A percentile compares a stretch with the other conserved stretches of the same genome.
These are phyloP conservation scores for Lactifluus hygrophoroides DNA, from an alignment of 768 basidiomycete species.

Conservation along the genomic window DNA sequence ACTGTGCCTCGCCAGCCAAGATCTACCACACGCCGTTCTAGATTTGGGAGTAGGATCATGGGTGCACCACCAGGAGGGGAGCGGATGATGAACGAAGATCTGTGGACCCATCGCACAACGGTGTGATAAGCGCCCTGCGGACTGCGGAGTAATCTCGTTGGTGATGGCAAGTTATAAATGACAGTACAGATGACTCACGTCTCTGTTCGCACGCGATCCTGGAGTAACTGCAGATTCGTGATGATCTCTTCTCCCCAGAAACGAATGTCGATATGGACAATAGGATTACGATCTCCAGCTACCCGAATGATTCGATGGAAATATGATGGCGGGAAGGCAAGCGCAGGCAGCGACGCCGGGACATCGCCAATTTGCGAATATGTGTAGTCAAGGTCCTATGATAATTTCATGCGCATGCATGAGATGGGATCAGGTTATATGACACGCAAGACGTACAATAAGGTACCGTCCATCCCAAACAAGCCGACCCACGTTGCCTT, in stretches of 20 bases:
- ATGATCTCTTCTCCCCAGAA: conserved; percentile 78
- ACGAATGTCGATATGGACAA: conserved; percentile 63
- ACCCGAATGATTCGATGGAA: conserved; percentile 78
- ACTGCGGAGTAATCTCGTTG: conserved; percentile 30
- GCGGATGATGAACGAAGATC: conserved; percentile 65
- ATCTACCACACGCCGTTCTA: conserved; percentile 42
- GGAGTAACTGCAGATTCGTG: conserved; percentile 62
- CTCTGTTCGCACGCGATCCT: conserved; percentile 69
- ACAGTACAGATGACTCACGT: conserved; percentile 45
- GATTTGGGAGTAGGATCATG: conserved; percentile 24
- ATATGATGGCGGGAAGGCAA: conserved; percentile 82
- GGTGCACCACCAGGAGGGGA: conserved; percentile 33
- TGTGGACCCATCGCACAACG: conserved; percentile 79
- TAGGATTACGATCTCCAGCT: conserved; percentile 33
- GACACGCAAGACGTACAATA: conserved; percentile 47
- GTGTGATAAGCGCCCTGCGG: conserved; percentile 73
- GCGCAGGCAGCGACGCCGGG: conserved; percentile 68
- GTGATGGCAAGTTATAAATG: conserved; percentile 5
- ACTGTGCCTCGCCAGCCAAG: conserved; percentile 78
- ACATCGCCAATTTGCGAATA: conserved; percentile 70
- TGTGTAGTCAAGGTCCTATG: conserved; percentile 76
- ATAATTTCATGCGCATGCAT: background rate
- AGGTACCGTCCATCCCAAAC: conserved; percentile 88
- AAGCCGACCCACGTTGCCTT: conserved; percentile 75
- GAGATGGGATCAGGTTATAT: background rate